Conservation (phyloP, 177 flowering plant genomes). For the Vitis hybrid region DNA sequence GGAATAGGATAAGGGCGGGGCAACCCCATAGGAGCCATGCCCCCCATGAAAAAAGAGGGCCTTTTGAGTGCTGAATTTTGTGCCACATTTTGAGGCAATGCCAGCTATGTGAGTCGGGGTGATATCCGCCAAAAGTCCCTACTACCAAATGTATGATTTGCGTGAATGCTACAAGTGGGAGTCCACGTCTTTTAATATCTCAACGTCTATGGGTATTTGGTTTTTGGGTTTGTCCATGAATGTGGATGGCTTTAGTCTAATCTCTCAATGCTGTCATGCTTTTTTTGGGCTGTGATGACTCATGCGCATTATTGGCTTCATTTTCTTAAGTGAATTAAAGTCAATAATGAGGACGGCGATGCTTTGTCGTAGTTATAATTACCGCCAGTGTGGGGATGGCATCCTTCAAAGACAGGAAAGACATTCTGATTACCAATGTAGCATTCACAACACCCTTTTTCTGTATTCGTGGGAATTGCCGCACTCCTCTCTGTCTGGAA, state of each 20-base stretch:
- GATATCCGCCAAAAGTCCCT: not conserved
- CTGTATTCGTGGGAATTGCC: too few relatives aligned
- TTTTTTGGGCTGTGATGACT: not conserved
- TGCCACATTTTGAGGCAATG: slow-evolving; percentile 1
- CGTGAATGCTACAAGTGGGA: too few relatives aligned
- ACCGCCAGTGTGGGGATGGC: not conserved
- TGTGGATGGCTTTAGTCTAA: not conserved
- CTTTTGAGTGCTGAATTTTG: not conserved
- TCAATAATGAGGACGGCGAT: not conserved
- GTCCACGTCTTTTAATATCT: too few relatives aligned
- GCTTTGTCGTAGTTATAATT: not conserved
- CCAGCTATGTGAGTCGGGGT: not conserved
- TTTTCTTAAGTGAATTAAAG: not conserved
- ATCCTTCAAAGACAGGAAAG: too few relatives aligned
- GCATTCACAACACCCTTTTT: too few relatives aligned
- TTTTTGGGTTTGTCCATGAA: not conserved
- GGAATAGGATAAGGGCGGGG: too few relatives aligned
- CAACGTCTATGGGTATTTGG: not conserved
- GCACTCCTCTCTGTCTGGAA: too few relatives aligned
- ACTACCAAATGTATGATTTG: not conserved
- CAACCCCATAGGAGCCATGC: too few relatives aligned
- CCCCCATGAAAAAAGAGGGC: too few relatives aligned
- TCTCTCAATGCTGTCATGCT: not conserved
- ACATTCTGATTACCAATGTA: too few relatives aligned
- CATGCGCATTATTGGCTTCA: not conserved